Evolutionary conservation across 306 rosid genomes (phyloP).

Genomic region (Rubus idaeus): DNA sequence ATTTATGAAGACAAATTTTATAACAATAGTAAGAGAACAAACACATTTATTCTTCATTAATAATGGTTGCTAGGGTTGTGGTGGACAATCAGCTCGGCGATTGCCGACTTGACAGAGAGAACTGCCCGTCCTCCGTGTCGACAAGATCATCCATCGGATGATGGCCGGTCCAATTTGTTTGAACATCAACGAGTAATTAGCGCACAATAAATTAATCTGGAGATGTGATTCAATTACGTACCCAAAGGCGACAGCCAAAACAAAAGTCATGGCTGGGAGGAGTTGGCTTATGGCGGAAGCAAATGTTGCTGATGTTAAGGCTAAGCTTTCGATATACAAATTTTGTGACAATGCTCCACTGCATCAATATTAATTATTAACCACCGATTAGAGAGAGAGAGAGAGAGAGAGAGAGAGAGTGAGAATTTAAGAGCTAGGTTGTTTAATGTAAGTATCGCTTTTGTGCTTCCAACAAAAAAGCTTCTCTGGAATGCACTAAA

Average conservation of each 20-base stretch:
- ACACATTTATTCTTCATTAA: too few species aligned
- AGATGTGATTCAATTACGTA: neutral
- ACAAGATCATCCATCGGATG: neutral
- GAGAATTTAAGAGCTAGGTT: neutral
- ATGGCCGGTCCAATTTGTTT: too few species aligned
- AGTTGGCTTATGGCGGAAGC: constrained; percentile 63
- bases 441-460: too few species aligned
- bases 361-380: constrained; percentile 3
- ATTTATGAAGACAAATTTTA: neutral
- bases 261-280: constrained; percentile 59
- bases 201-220: neutral
- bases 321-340: constrained; percentile 46
- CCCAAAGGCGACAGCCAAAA: constrained; percentile 56
- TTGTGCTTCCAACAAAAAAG: too few species aligned
- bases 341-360: constrained; percentile 66
- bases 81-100: neutral
- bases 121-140: neutral
- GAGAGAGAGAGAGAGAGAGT: too few species aligned
- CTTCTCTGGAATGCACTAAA: too few species aligned
- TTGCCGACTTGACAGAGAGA: too few species aligned
- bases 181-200: neutral
- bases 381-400: neutral
- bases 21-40: neutral
- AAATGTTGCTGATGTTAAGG: constrained; percentile 67
- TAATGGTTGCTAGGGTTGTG: neutral